These are phyloP conservation scores for Bruguiera sexangula DNA, from an alignment of 345 rosid species.

Conservation along the genomic window DNA sequence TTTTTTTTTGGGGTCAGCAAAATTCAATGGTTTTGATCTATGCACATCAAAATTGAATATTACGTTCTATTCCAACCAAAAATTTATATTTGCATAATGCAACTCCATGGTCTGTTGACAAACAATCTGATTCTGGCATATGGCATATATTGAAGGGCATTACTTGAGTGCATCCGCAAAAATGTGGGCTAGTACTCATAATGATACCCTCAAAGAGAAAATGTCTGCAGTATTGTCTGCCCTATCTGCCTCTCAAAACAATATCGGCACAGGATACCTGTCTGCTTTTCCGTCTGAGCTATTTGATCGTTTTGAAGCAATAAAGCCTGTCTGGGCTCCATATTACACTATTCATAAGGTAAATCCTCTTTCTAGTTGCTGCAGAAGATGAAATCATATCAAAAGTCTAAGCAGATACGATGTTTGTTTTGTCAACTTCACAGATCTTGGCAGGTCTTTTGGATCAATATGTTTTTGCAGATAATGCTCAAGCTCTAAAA, in stretches of 20 bases:
- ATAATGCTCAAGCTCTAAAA: conserved; percentile 58
- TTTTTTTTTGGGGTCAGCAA: no score
- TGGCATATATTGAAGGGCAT: conserved; percentile 56
- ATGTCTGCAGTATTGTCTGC: conserved; percentile 70
- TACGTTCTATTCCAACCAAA: no score
- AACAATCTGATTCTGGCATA: no score
- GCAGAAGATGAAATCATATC: background rate
- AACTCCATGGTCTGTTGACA: no score
- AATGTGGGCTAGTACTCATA: conserved; percentile 94
- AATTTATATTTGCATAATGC: no score
- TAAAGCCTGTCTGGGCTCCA: conserved; percentile 90
- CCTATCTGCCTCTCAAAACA: conserved; percentile 64
- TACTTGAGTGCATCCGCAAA: conserved; percentile 86
- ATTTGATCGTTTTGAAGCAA: conserved; percentile 82
- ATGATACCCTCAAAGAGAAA: conserved; percentile 55
- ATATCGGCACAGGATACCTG: conserved; percentile 75
- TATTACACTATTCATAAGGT: conserved; percentile 98
- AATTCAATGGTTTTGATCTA: no score
- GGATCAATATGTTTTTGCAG: conserved; percentile 72
- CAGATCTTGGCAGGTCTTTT: conserved; percentile 91
- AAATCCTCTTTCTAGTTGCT: background rate
- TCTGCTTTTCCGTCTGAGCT: conserved; percentile 80
- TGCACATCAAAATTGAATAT: no score
- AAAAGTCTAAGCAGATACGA: background rate
- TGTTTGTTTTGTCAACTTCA: conserved; percentile 1